Evolutionary conservation across 2,329 filamentous ascomycete species (phyloP).

Genomic region (Neofusicoccum laricinum): DNA sequence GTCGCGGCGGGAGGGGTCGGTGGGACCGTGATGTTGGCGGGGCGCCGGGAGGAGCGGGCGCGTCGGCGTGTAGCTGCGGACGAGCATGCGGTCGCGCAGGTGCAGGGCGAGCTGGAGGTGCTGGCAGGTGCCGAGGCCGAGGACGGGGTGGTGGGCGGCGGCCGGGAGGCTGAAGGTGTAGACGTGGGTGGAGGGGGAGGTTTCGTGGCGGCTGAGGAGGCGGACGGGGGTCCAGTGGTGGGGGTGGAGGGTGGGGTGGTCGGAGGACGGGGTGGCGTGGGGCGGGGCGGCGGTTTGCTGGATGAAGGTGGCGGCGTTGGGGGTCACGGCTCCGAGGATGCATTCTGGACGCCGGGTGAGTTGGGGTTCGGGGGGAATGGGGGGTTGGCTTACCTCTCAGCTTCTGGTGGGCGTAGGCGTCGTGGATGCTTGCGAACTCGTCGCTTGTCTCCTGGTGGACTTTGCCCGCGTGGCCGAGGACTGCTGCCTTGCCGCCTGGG

Average conservation of each 20-base stretch:
- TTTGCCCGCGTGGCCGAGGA: slow-evolving; percentile 50
- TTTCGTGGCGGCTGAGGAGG: slow-evolving; percentile 34
- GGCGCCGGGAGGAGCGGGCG: slow-evolving; percentile 39
- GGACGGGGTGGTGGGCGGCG: slow-evolving; percentile 34
- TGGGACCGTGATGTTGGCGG: not conserved
- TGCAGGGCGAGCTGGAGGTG: slow-evolving; percentile 55
- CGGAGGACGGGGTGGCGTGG: slow-evolving; percentile 23
- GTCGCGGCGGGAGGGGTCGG: not conserved
- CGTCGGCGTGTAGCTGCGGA: slow-evolving; percentile 52
- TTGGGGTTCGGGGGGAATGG: not conserved
- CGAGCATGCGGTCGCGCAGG: slow-evolving; percentile 49
- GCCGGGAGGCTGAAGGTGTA: slow-evolving; percentile 49
- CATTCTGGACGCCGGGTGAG: slow-evolving; percentile 41
- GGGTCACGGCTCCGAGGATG: slow-evolving; percentile 47
- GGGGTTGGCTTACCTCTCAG: slow-evolving; percentile 33
- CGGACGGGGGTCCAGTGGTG: slow-evolving; percentile 49
- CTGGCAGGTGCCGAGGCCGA: slow-evolving; percentile 52
- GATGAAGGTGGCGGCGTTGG: slow-evolving; percentile 49
- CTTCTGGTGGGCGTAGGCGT: slow-evolving; percentile 51
- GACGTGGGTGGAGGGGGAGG: slow-evolving; percentile 45
- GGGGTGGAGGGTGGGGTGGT: slow-evolving; percentile 39
- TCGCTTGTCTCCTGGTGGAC: slow-evolving; percentile 50
- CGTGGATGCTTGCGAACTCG: slow-evolving; percentile 51
- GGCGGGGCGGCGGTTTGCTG: slow-evolving; percentile 43
- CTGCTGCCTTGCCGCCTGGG: slow-evolving; percentile 48